Evolutionary conservation across 2,329 filamentous ascomycete species (phyloP).

Genomic region (Monilinia aucupariae): DNA sequence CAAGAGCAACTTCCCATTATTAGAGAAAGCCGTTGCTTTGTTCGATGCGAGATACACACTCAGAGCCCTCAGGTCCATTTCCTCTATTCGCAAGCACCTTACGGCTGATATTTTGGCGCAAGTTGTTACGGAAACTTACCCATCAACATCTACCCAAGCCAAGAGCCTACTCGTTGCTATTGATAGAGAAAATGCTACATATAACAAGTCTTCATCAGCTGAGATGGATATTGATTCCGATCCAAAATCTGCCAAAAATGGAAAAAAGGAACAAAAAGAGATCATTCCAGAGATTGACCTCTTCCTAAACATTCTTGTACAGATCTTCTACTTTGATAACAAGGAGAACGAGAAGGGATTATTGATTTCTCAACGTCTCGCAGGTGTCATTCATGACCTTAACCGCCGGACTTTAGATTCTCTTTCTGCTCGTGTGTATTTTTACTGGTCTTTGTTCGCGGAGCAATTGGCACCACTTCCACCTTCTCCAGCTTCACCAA

Average conservation of each 20-base stretch:
- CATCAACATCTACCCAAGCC: slow-evolving; percentile 54
- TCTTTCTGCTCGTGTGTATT: slow-evolving; percentile 91
- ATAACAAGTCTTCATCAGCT: slow-evolving; percentile 50
- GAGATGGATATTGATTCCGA: slow-evolving; percentile 73
- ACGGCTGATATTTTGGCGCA: slow-evolving; percentile 75
- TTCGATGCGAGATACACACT: slow-evolving; percentile 96
- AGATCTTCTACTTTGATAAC: slow-evolving; percentile 84
- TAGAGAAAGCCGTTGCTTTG: slow-evolving; percentile 85
- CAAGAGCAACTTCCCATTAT: slow-evolving; percentile 84
- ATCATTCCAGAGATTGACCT: slow-evolving; percentile 81
- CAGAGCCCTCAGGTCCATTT: slow-evolving; percentile 89
- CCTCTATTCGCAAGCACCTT: slow-evolving; percentile 86
- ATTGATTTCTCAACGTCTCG: slow-evolving; percentile 76
- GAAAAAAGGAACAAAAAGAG: slow-evolving; percentile 65
- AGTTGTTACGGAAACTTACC: slow-evolving; percentile 76
- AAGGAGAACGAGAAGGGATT: slow-evolving; percentile 76
- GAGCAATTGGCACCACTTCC: slow-evolving; percentile 84
- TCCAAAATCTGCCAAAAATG: slow-evolving; percentile 50
- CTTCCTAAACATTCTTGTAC: slow-evolving; percentile 77
- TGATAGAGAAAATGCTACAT: slow-evolving; percentile 58
- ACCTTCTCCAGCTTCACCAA: slow-evolving; percentile 80
- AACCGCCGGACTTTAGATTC: slow-evolving; percentile 94
- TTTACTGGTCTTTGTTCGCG: slow-evolving; percentile 94
- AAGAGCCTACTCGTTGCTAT: slow-evolving; percentile 66
- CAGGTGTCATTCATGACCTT: slow-evolving; percentile 77